Percentiles rank a stretch among this genome's conserved stretches.
phyloP scores from a whole-genome alignment of 768 basidiomycete genomes.

The Lactifluus subvellereus region DNA sequence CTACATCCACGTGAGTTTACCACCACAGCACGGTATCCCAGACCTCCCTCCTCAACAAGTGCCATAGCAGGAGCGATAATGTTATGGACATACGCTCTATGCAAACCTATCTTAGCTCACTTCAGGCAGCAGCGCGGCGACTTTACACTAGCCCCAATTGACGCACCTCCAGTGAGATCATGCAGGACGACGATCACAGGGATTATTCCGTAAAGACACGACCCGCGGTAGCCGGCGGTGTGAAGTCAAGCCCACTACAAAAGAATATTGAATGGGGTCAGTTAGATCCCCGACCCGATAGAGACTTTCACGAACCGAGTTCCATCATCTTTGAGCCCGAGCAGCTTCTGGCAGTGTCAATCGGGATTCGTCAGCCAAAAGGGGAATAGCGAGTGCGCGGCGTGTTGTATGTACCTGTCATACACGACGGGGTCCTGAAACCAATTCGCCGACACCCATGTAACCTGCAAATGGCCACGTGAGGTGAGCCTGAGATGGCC shows the following conservation, averaged over 20 bases:
- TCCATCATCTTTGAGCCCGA: conserved; percentile 57
- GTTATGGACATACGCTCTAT: conserved; percentile 85
- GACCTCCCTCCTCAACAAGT: conserved; percentile 67
- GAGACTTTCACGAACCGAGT: conserved; percentile 45
- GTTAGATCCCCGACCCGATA: background rate
- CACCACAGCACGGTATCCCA: conserved; percentile 86
- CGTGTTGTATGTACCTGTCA: conserved; percentile 38
- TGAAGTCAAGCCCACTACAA: conserved; percentile 56
- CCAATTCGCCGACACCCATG: conserved; percentile 54
- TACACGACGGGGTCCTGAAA: conserved; percentile 52
- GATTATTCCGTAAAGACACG: conserved; percentile 33
- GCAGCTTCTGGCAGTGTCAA: conserved; percentile 35
- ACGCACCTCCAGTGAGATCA: conserved; percentile 41
- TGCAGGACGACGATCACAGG: conserved; percentile 53
- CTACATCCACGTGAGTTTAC: conserved; percentile 90
- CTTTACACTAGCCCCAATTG: conserved; percentile 1
- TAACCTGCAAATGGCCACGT: conserved; percentile 61
- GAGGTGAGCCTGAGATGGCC: background rate
- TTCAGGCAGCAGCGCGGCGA: background rate
- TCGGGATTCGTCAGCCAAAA: background rate
- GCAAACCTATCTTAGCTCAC: conserved; percentile 49
- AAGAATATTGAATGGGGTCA: background rate
- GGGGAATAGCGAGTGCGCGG: background rate
- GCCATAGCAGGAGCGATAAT: conserved; percentile 70
- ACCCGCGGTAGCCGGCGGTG: conserved; percentile 34